phyloP scores from a whole-genome alignment of 495 filamentous ascomycete genomes.

The Neurospora sp. region DNA sequence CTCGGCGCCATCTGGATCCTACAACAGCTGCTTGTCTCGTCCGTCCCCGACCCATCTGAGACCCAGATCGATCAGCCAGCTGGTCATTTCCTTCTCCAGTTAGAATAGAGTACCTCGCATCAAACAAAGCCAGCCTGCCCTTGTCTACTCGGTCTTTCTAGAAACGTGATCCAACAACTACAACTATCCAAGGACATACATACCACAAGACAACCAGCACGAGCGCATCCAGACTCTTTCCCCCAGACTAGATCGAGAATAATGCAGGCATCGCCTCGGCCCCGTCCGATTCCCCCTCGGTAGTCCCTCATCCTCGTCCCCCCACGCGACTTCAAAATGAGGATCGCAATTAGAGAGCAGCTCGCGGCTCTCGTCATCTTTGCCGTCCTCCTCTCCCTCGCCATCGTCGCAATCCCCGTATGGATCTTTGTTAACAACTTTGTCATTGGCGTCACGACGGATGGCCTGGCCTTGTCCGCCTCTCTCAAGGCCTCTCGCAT shows the following conservation, averaged over 20 bases:
- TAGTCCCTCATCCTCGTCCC: neutral
- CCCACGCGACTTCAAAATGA: slow-evolving; percentile 42
- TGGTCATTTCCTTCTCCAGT: neutral
- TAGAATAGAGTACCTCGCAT: neutral
- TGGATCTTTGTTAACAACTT: slow-evolving; percentile 72
- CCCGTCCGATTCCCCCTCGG: neutral
- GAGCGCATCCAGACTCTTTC: neutral
- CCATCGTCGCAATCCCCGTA: slow-evolving; percentile 37
- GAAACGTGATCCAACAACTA: neutral
- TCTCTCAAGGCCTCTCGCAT: slow-evolving; percentile 78
- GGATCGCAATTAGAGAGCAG: slow-evolving; percentile 77
- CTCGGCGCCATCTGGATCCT: neutral
- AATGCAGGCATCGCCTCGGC: neutral
- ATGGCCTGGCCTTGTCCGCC: slow-evolving; percentile 63
- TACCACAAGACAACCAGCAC: neutral
- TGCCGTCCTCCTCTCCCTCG: slow-evolving; percentile 56
- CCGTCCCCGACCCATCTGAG: neutral
- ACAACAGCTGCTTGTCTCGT: neutral
- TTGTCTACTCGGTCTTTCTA: neutral
- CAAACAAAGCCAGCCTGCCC: neutral
- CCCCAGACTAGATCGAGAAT: neutral
- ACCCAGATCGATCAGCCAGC: neutral
- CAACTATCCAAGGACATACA: neutral
- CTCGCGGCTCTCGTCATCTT: slow-evolving; percentile 64
- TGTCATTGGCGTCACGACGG: slow-evolving; percentile 49